phyloP scores from a whole-genome alignment of 768 basidiomycete genomes.

The Rhodotorula diobovata region DNA sequence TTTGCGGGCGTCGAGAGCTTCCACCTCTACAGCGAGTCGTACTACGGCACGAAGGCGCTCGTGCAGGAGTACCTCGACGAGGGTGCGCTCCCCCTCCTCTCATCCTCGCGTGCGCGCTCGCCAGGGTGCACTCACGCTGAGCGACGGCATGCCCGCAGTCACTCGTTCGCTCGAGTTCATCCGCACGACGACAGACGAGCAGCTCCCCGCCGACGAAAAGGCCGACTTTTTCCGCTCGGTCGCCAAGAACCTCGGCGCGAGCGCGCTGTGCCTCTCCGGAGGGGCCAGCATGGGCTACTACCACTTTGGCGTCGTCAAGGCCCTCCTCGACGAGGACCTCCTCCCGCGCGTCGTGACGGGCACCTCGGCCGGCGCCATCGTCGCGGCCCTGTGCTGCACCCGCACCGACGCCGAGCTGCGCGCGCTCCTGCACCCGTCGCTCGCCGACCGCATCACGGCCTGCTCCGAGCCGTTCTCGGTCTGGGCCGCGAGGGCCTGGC shows the following conservation, averaged over 20 bases:
- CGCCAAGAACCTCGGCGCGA: slow-evolving; percentile 82
- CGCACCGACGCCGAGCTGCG: slow-evolving; percentile 82
- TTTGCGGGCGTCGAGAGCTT: slow-evolving; percentile 89
- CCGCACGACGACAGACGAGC: slow-evolving; percentile 58
- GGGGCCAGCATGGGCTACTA: slow-evolving; percentile 66
- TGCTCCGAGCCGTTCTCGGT: slow-evolving; percentile 60
- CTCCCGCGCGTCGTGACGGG: slow-evolving; percentile 90
- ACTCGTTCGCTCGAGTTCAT: slow-evolving; percentile 70
- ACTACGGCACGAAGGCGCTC: slow-evolving; percentile 79
- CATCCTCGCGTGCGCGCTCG: neutral
- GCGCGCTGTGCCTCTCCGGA: slow-evolving; percentile 90
- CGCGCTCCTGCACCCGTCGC: slow-evolving; percentile 67
- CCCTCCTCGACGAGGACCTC: slow-evolving; percentile 77
- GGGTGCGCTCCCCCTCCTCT: slow-evolving; percentile 13
- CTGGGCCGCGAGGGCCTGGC: slow-evolving; percentile 56
- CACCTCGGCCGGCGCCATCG: slow-evolving; percentile 84
- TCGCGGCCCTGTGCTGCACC: slow-evolving; percentile 67
- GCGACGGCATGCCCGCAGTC: slow-evolving; percentile 59
- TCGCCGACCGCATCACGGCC: slow-evolving; percentile 69
- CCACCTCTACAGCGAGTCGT: slow-evolving; percentile 74
- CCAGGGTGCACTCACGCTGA: neutral
- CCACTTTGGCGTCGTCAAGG: slow-evolving; percentile 85
- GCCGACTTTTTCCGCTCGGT: slow-evolving; percentile 81
- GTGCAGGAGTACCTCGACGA: slow-evolving; percentile 57
- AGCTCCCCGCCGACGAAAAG: slow-evolving; percentile 80